Percentiles rank a stretch among this genome's conserved stretches.
Evolutionary conservation across 2,329 filamentous ascomycete genomes (phyloP).

Genomic region (Grosmannia serpens): DNA sequence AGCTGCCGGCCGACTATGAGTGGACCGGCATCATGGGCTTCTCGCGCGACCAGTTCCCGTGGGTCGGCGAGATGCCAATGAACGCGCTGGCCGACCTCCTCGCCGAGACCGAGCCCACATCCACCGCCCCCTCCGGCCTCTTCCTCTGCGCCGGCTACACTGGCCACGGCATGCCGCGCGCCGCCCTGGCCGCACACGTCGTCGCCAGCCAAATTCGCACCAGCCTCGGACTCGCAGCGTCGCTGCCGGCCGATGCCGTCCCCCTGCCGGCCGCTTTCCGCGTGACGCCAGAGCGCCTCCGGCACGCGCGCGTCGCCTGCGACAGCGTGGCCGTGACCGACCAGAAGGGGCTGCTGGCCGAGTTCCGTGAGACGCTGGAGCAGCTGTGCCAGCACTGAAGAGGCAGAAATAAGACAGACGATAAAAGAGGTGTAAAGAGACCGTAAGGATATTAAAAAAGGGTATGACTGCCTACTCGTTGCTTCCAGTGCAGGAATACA

Average conservation of each 20-base stretch:
- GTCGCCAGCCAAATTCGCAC: constrained; percentile 46
- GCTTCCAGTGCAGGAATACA: not conserved
- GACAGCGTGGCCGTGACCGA: constrained; percentile 4
- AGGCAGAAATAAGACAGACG: not conserved
- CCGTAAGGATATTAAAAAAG: not conserved
- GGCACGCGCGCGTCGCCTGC: constrained; percentile 1
- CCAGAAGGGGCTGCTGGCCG: constrained; percentile 2
- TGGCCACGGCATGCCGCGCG: constrained; percentile 68
- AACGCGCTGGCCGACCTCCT: constrained; percentile 15
- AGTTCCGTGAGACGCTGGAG: constrained; percentile 3
- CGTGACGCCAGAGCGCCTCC: constrained; percentile 8
- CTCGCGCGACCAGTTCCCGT: constrained; percentile 54
- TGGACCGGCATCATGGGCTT: constrained; percentile 80
- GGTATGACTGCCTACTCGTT: not conserved
- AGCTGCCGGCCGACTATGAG: constrained; percentile 44
- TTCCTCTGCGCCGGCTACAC: constrained; percentile 58
- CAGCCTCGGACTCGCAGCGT: constrained; percentile 13
- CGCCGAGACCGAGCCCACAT: constrained; percentile 26
- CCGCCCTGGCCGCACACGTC: constrained; percentile 53
- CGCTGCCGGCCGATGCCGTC: constrained; percentile 16
- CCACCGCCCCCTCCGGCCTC: constrained; percentile 48
- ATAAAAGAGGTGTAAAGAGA: not conserved
- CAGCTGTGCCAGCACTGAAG: not conserved
- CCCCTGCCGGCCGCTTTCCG: constrained; percentile 9
- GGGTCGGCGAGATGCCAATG: constrained; percentile 56